A percentile compares a stretch with the other conserved stretches of the same genome.
Evolutionary conservation across 2,329 filamentous ascomycete genomes (phyloP).

Genomic region (Colletotrichum abscissum): DNA sequence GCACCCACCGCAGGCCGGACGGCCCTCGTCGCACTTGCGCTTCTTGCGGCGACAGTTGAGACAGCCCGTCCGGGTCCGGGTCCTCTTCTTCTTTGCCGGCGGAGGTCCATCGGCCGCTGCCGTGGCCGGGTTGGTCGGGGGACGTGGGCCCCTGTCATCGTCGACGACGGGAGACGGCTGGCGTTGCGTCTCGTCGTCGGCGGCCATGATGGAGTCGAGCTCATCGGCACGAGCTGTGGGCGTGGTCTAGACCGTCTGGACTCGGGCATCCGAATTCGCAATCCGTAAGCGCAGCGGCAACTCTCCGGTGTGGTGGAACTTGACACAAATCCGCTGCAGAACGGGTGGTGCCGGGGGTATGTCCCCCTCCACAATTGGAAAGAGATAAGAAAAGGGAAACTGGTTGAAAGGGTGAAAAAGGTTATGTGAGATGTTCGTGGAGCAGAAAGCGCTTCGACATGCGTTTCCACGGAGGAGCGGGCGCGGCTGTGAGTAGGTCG

Average conservation of each 20-base stretch:
- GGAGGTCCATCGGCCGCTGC: conserved; percentile 9
- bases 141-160: not conserved
- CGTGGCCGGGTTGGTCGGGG: conserved; percentile 5
- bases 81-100: conserved; percentile 41
- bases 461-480: conserved; percentile 8
- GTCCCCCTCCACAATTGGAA: not conserved
- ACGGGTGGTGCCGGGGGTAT: not conserved
- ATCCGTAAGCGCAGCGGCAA: not conserved
- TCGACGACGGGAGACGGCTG: not conserved
- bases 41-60: conserved; percentile 53
- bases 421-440: conserved; percentile 19
- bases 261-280: not conserved
- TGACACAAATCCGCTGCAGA: not conserved
- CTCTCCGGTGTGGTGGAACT: not conserved
- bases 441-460: conserved; percentile 34
- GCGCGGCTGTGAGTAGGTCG: conserved; percentile 1
- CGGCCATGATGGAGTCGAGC: conserved; percentile 3
- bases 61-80: conserved; percentile 48
- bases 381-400: not conserved
- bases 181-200: not conserved
- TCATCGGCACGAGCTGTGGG: not conserved
- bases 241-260: conserved; percentile 5
- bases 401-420: not conserved
- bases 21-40: conserved; percentile 51
- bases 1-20: conserved; percentile 49